These are phyloP conservation scores for Phylloporus rhodoxanthus DNA, from an alignment of 768 basidiomycete genomes.

Conservation along the genomic window DNA sequence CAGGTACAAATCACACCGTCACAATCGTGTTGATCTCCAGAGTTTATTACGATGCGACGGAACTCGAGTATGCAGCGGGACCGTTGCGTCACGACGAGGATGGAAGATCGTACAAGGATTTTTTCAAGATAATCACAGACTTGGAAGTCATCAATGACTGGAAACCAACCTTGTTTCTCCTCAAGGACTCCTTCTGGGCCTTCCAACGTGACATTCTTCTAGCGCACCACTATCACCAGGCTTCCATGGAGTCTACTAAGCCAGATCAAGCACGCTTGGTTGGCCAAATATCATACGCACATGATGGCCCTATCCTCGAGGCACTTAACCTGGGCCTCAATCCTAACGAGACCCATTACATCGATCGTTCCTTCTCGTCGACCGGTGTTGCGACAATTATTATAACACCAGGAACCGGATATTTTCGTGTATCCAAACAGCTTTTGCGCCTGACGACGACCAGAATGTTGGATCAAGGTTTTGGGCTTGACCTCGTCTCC, in stretches of 20 bases:
- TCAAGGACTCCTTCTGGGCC: slow-evolving; percentile 86
- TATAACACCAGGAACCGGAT: slow-evolving; percentile 90
- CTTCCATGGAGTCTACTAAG: slow-evolving; percentile 43
- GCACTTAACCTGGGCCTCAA: slow-evolving; percentile 90
- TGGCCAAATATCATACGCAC: slow-evolving; percentile 77
- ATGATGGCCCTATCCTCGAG: slow-evolving; percentile 94
- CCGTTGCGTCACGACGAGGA: slow-evolving; percentile 72
- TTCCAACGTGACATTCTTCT: slow-evolving; percentile 90
- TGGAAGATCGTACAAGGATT: slow-evolving; percentile 87
- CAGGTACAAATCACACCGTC: slow-evolving; percentile 86
- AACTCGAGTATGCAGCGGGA: slow-evolving; percentile 77
- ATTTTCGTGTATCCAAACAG: slow-evolving; percentile 87
- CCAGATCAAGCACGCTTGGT: slow-evolving; percentile 58
- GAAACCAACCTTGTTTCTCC: slow-evolving; percentile 76
- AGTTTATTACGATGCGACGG: slow-evolving; percentile 78
- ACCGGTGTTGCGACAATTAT: slow-evolving; percentile 82
- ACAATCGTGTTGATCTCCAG: slow-evolving; percentile 93
- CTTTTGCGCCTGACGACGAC: slow-evolving; percentile 89
- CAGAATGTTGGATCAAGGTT: slow-evolving; percentile 89
- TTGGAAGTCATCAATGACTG: slow-evolving; percentile 84
- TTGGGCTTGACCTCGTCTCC: slow-evolving; percentile 81
- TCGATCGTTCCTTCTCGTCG: slow-evolving; percentile 87
- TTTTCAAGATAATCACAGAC: slow-evolving; percentile 93
- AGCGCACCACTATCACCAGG: slow-evolving; percentile 82
- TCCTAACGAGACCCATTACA: slow-evolving; percentile 89